phyloP scores from a whole-genome alignment of 345 rosid species.

The Melastoma malabathricum region DNA sequence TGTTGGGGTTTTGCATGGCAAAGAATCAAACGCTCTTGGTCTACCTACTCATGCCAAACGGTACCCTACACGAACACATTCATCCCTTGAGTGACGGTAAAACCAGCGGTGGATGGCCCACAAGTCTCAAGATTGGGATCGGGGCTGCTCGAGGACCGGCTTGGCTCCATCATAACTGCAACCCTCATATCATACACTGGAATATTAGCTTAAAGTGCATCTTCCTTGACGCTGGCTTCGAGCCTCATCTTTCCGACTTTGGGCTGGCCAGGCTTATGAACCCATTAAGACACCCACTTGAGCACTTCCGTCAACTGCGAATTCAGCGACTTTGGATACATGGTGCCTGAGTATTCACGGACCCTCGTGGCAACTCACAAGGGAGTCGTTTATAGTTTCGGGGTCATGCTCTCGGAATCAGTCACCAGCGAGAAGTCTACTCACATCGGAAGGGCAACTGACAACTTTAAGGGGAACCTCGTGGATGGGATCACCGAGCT shows the following conservation, averaged over 20 bases:
- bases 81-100: conserved; percentile 24
- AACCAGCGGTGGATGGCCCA: conserved; percentile 60
- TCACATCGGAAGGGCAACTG: conserved; percentile 41
- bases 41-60: conserved; percentile 63
- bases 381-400: conserved; percentile 95
- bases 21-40: conserved; percentile 64
- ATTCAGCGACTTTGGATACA: conserved; percentile 90
- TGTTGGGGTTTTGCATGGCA: conserved; percentile 69
- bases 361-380: conserved; percentile 85
- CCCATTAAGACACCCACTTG: conserved; percentile 86
- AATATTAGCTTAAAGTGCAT: conserved; percentile 92
- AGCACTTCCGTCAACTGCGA: conserved; percentile 96
- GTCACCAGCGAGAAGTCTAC: conserved; percentile 64
- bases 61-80: conserved; percentile 48
- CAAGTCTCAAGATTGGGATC: conserved; percentile 71
- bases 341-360: conserved; percentile 80
- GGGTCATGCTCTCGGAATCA: conserved; percentile 57
- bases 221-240: conserved; percentile 59
- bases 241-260: conserved; percentile 86
- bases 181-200: conserved; percentile 86
- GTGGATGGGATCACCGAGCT: conserved; percentile 70
- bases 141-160: conserved; percentile 83
- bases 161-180: conserved; percentile 94
- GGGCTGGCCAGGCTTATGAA: conserved; percentile 97
- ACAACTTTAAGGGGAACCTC: conserved; percentile 74